These are phyloP conservation scores for Geotrichum carabidarum DNA, from an alignment of 1,139 yeast genomes.

Conservation along the genomic window DNA sequence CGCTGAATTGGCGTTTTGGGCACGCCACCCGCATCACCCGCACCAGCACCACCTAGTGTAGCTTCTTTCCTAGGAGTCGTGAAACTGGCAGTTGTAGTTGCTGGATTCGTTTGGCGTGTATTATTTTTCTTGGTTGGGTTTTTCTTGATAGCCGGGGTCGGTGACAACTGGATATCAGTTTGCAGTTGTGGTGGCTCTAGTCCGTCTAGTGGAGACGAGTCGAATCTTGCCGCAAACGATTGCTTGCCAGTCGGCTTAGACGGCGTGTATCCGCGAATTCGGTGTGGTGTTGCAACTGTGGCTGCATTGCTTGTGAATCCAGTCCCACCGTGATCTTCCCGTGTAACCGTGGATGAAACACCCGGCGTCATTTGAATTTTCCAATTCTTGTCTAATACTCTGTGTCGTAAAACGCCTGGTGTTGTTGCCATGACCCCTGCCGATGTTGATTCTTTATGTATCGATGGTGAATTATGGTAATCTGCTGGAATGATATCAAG, in stretches of 20 bases:
- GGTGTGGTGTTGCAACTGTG: conserved; percentile 2
- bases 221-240: conserved; percentile 15
- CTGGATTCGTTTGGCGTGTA: too few relatives aligned
- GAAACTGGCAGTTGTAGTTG: neutral
- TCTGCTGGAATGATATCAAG: conserved; percentile 6
- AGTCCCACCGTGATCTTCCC: too few relatives aligned
- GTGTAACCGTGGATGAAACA: neutral
- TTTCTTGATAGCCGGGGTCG: conserved; percentile 5
- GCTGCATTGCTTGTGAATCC: neutral
- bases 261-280: conserved; percentile 1
- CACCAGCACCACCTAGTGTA: neutral
- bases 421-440: neutral
- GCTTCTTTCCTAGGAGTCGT: conserved; percentile 3
- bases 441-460: neutral
- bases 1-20: conserved; percentile 16
- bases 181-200: conserved; percentile 16
- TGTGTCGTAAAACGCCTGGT: conserved; percentile 32
- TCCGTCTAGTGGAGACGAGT: conserved; percentile 16
- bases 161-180: conserved; percentile 8
- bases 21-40: neutral
- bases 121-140: neutral
- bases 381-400: conserved; percentile 38
- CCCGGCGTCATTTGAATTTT: conserved; percentile 37
- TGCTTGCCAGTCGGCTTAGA: neutral
- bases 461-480: conserved; percentile 1